Evolutionary conservation across 306 rosid genomes (phyloP).

Genomic region (Cucurbita ficifolia): DNA sequence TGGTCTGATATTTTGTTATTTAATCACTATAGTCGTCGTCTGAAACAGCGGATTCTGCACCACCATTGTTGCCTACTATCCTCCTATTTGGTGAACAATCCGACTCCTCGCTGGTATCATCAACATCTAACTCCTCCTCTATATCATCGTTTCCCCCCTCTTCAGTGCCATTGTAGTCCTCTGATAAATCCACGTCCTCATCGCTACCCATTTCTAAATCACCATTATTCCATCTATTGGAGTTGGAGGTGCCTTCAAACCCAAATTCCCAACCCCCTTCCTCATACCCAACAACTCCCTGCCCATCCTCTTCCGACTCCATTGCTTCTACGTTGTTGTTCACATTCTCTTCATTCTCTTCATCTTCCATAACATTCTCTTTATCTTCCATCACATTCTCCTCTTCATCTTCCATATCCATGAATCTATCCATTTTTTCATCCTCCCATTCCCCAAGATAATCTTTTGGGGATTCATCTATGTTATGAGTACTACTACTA

Average conservation of each 20-base stretch:
- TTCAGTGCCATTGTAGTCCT: constrained; percentile 52
- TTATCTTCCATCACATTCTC: neutral
- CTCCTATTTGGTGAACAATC: constrained; percentile 39
- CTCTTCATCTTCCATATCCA: constrained; percentile 31
- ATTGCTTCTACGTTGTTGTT: constrained; percentile 43
- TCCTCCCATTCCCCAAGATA: constrained; percentile 68
- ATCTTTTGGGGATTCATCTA: constrained; percentile 46
- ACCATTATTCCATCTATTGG: constrained; percentile 43
- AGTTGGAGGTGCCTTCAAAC: constrained; percentile 34
- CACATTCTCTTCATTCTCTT: constrained; percentile 12
- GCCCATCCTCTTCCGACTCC: constrained; percentile 75
- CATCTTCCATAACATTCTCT: neutral
- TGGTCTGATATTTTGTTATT: neutral
- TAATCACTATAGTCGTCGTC: constrained; percentile 84
- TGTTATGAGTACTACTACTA: constrained; percentile 29
- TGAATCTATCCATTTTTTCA: constrained; percentile 29
- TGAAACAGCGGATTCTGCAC: constrained; percentile 47
- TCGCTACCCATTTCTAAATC: constrained; percentile 50
- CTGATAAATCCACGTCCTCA: constrained; percentile 64
- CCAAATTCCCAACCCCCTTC: constrained; percentile 80
- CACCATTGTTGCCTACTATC: constrained; percentile 31
- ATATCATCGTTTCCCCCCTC: constrained; percentile 59
- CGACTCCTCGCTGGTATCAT: constrained; percentile 56
- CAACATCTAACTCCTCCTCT: constrained; percentile 39
- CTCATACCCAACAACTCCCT: constrained; percentile 61